Percentiles rank a stretch among this genome's conserved stretches.
Evolutionary conservation across 2,329 filamentous ascomycete genomes (phyloP).

Genomic region (Exophiala calicioides): DNA sequence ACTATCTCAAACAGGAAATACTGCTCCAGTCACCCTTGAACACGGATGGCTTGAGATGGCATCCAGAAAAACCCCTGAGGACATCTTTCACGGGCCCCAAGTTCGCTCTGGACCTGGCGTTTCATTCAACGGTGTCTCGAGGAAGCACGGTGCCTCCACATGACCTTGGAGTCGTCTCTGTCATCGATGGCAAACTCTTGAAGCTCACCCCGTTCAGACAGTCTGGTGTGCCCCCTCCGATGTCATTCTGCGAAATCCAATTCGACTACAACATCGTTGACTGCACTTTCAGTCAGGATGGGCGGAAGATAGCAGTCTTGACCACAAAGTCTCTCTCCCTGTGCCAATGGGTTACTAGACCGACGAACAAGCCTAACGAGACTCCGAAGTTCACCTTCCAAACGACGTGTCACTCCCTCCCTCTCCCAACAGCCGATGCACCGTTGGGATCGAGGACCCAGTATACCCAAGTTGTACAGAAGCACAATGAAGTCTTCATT

Average conservation of each 20-base stretch:
- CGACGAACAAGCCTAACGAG: constrained; percentile 50
- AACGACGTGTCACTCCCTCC: constrained; percentile 35
- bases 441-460: constrained; percentile 1
- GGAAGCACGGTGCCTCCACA: constrained; percentile 70
- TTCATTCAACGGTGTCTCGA: constrained; percentile 41
- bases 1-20: constrained; percentile 94
- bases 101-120: constrained; percentile 17
- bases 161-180: constrained; percentile 77
- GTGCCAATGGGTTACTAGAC: constrained; percentile 64
- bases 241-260: constrained; percentile 76
- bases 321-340: constrained; percentile 67
- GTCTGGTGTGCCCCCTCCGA: constrained; percentile 87
- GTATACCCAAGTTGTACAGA: constrained; percentile 50
- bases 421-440: constrained; percentile 3
- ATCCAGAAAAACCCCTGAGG: constrained; percentile 78
- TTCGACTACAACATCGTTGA: constrained; percentile 68
- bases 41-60: constrained; percentile 61
- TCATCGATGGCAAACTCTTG: constrained; percentile 77
- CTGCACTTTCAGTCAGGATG: constrained; percentile 68
- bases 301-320: constrained; percentile 69
- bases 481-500: constrained; percentile 45
- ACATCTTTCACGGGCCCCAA: constrained; percentile 57
- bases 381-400: constrained; percentile 49
- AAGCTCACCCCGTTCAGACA: constrained; percentile 83
- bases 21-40: constrained; percentile 22